These are phyloP conservation scores for Aphanomyces astaci DNA, from an alignment of 352 stramenopile genomes.

Conservation along the genomic window DNA sequence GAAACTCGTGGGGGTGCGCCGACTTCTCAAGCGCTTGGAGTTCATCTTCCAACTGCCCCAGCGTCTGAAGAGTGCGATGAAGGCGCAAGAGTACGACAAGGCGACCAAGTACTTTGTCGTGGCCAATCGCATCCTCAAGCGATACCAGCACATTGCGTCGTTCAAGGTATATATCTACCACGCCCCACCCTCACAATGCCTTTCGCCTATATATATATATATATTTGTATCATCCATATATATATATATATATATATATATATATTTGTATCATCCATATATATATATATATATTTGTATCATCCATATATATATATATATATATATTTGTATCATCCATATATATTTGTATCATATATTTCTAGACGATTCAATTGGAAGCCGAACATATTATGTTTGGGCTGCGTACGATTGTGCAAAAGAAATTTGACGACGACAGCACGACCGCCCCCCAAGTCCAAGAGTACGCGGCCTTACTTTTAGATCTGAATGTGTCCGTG, in stretches of 20 bases:
- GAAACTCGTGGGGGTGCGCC: slow-evolving; percentile 94
- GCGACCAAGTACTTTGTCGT: slow-evolving; percentile 84
- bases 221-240: too few species aligned
- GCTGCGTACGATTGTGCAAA: slow-evolving; percentile 53
- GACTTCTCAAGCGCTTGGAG: slow-evolving; percentile 94
- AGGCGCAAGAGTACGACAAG: slow-evolving; percentile 83
- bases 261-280: too few species aligned
- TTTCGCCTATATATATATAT: background rate
- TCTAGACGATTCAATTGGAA: slow-evolving; percentile 76
- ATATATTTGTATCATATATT: background rate
- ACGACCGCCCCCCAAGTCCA: slow-evolving; percentile 31
- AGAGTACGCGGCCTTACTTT: slow-evolving; percentile 49
- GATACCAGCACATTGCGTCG: slow-evolving; percentile 85
- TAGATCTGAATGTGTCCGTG: slow-evolving; percentile 56
- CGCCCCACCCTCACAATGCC: too few species aligned
- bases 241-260: too few species aligned
- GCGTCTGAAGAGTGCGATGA: slow-evolving; percentile 70
- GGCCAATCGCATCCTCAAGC: slow-evolving; percentile 69
- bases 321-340: too few species aligned
- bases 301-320: too few species aligned
- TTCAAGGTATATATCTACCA: too few species aligned
- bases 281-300: too few species aligned
- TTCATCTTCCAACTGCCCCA: slow-evolving; percentile 96
- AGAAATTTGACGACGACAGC: slow-evolving; percentile 38
- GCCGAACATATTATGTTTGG: slow-evolving; percentile 79